Evolutionary conservation across 2,329 filamentous ascomycete genomes (phyloP), one percentile per base, ranked within the genome.

Genomic region (Bipolaris bicolor): DNA sequence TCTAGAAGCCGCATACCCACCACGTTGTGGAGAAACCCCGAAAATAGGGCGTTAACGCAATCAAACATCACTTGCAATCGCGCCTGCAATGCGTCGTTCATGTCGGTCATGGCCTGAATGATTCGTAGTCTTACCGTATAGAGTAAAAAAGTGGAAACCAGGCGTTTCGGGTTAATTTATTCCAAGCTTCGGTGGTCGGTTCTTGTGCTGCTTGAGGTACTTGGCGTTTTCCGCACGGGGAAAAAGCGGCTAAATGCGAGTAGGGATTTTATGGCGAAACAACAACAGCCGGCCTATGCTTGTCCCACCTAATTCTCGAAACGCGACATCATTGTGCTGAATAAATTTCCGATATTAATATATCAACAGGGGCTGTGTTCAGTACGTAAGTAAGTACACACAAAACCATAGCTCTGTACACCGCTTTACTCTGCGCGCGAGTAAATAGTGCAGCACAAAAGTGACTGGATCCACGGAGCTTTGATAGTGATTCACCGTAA

Each of bases 131-230:
- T 44, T 51, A 24, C 47, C 33, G 39, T 39, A 50, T 36, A 16
- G 16, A 37, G 47, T 16, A 31, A 37, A 36, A 26, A 44, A 26
- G 16, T 41, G 37, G 49, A 41, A 41, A 26, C 34, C 43, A 16
- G 41, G 20, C 16, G 48, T 46, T 46, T 52, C 48, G n/a, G 41
- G 20, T 52, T 58, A 67, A 64, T 67, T 16, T 67, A 60, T 39
- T 48, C 46, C 56, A 62, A 65, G 61, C 62, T 63, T 63, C 56
- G 62, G 50, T 58, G 56, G 57, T 52, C 55, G 45, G 52, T 52
- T 55, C 62, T 64, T 65, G 56, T 57, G 55, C 39, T 41, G n/a
- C 39, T 61, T 56, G 49, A 24, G 26, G 18, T 20, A 24, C 41
- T 49, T 49, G 49, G 45, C 47, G 39, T 16, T 26, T 43, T 36